Evolutionary conservation across 2,329 filamentous ascomycete species (phyloP).

Genomic region (Nigrospora sphaerica): DNA sequence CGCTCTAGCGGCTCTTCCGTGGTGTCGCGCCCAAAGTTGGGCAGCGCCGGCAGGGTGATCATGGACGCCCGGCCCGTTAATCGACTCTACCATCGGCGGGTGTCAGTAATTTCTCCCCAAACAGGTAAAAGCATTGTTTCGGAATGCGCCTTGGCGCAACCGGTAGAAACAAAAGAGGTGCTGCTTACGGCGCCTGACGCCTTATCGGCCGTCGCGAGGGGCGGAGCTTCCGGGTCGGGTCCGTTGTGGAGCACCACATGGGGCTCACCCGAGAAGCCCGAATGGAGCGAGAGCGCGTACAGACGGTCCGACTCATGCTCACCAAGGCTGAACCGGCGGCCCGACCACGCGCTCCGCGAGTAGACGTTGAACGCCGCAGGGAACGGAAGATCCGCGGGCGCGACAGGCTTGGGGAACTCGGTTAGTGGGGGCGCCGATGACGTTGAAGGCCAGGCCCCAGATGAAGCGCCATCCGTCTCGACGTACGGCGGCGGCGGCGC

Average conservation of each 20-base stretch:
- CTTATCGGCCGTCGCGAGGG: constrained; percentile 20
- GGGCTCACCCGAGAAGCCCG: constrained; percentile 16
- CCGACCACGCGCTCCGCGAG: constrained; percentile 7
- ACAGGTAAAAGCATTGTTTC: too few species aligned
- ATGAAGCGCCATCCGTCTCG: background rate
- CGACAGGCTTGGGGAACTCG: background rate
- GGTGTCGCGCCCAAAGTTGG: constrained; percentile 3
- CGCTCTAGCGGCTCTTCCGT: constrained; percentile 4
- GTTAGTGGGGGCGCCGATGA: background rate
- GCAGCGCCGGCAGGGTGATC: constrained; percentile 22
- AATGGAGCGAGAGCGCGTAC: constrained; percentile 22
- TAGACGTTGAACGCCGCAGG: constrained; percentile 25
- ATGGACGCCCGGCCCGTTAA: constrained; percentile 2
- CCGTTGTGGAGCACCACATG: constrained; percentile 27
- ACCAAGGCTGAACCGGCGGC: constrained; percentile 17
- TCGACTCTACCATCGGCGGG: too few species aligned
- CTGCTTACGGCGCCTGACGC: constrained; percentile 6
- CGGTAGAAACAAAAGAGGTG: background rate
- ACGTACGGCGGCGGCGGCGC: constrained; percentile 5
- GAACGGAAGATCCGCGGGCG: constrained; percentile 16
- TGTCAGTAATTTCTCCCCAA: too few species aligned
- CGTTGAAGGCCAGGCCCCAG: background rate
- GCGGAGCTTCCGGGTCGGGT: constrained; percentile 15
- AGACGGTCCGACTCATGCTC: constrained; percentile 21
- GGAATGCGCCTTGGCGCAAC: too few species aligned